Conservation (phyloP, 108 stramenopile genomes). For the Schizochytrium sp. region DNA sequence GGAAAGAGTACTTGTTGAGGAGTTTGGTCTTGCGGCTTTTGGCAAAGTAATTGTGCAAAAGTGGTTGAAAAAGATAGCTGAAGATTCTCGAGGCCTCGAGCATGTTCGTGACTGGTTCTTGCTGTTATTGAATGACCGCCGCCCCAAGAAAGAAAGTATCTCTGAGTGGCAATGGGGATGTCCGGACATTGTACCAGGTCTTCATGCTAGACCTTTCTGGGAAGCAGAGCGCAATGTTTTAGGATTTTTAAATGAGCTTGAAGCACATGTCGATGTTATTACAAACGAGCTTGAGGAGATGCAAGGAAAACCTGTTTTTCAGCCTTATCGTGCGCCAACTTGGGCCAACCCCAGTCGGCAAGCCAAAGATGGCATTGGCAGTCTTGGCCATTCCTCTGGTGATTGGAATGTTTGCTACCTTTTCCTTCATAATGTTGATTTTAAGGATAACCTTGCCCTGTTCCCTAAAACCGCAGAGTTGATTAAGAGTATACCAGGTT, state of each 20-base stretch:
- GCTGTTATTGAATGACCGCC: background rate
- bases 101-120: constrained; percentile 58
- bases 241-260: background rate
- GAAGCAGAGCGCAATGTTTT: background rate
- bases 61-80: constrained; percentile 36
- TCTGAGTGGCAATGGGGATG: constrained; percentile 53
- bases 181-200: constrained; percentile 59
- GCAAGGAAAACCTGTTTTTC: constrained; percentile 51
- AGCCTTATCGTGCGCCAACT: constrained; percentile 67
- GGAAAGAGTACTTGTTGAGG: background rate
- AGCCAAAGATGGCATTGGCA: constrained; percentile 42
- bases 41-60: constrained; percentile 51
- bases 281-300: constrained; percentile 5
- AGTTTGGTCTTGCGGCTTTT: constrained; percentile 17
- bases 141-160: background rate
- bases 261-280: background rate
- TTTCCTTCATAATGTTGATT: constrained; percentile 71
- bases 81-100: constrained; percentile 41
- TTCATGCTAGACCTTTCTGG: constrained; percentile 60
- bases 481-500: constrained; percentile 61
- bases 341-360: background rate
- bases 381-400: constrained; percentile 62
- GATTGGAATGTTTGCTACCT: constrained; percentile 79
- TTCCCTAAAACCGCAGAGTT: constrained; percentile 67
- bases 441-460: constrained; percentile 58